Conservation (phyloP, 2,329 filamentous ascomycete genomes). For the Alternaria burnsii region DNA sequence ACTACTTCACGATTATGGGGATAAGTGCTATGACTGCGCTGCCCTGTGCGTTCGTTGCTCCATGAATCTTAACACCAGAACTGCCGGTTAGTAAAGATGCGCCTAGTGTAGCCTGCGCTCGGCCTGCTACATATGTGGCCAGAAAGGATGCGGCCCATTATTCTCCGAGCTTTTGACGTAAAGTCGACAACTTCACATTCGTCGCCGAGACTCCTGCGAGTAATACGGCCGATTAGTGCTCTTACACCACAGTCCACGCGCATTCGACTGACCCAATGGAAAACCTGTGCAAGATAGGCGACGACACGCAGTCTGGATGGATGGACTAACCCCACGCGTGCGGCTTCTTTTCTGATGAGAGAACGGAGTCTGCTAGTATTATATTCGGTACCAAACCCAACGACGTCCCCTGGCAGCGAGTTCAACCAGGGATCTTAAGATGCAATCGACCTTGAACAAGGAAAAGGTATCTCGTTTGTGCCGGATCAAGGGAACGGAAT, state of each 20-base stretch:
- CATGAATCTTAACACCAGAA: background rate
- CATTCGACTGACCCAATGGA: background rate
- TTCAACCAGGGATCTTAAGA: background rate
- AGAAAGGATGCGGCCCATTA: background rate
- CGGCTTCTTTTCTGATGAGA: background rate
- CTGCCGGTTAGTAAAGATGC: background rate
- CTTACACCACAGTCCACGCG: background rate
- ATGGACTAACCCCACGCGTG: conserved; percentile 5
- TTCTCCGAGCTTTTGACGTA: conserved; percentile 3
- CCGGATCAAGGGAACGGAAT: background rate
- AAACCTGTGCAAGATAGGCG: conserved; percentile 4
- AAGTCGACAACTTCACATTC: background rate
- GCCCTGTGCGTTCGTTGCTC: conserved; percentile 4
- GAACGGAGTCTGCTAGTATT: background rate
- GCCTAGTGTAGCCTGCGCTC: conserved; percentile 1
- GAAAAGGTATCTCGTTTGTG: background rate
- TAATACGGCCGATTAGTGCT: background rate
- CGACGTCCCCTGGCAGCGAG: background rate
- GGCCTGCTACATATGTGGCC: conserved; percentile 3
- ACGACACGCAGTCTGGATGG: conserved; percentile 2
- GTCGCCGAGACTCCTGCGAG: background rate
- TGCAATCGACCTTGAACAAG: background rate
- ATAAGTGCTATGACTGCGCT: background rate
- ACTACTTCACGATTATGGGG: background rate
- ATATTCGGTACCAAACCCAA: background rate